Conservation (phyloP, 768 basidiomycete species). For the Lanmaoa pseudosensibilis region DNA sequence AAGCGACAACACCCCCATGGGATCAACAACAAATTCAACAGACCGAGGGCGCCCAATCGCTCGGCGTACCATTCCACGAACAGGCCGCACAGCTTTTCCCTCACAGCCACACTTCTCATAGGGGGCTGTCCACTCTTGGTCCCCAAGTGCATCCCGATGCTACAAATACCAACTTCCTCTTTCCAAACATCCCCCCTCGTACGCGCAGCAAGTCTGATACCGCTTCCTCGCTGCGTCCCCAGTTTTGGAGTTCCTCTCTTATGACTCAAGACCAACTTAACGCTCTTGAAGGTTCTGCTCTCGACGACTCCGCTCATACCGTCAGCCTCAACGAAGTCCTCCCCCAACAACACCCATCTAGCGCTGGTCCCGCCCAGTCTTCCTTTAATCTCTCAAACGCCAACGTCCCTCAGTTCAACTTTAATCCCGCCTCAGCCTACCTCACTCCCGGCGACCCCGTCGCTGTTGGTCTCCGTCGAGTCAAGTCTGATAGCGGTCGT, state of each 20-base stretch:
- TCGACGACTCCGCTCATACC: conserved; percentile 38
- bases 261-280: conserved; percentile 39
- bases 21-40: conserved; percentile 39
- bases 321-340: conserved; percentile 32
- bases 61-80: conserved; percentile 33
- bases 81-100: conserved; percentile 32
- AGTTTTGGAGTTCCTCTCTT: conserved; percentile 47
- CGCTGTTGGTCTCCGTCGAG: conserved; percentile 45
- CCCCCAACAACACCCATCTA: conserved; percentile 26
- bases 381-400: conserved; percentile 30
- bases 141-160: conserved; percentile 33
- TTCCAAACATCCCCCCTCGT: conserved; percentile 41
- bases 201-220: conserved; percentile 63
- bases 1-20: conserved; percentile 34
- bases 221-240: conserved; percentile 47
- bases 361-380: conserved; percentile 23
- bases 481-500: conserved; percentile 47
- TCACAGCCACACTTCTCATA: conserved; percentile 37
- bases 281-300: conserved; percentile 36
- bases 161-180: conserved; percentile 40
- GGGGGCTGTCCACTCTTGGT: conserved; percentile 38
- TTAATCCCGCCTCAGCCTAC: conserved; percentile 36
- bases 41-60: conserved; percentile 30
- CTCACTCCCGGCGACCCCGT: conserved; percentile 33
- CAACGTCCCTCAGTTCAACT: conserved; percentile 35